A percentile compares a stretch with the other conserved stretches of the same genome.
phyloP scores from a whole-genome alignment of 805 yeast species.

The Yarrowia yakushimensis region DNA sequence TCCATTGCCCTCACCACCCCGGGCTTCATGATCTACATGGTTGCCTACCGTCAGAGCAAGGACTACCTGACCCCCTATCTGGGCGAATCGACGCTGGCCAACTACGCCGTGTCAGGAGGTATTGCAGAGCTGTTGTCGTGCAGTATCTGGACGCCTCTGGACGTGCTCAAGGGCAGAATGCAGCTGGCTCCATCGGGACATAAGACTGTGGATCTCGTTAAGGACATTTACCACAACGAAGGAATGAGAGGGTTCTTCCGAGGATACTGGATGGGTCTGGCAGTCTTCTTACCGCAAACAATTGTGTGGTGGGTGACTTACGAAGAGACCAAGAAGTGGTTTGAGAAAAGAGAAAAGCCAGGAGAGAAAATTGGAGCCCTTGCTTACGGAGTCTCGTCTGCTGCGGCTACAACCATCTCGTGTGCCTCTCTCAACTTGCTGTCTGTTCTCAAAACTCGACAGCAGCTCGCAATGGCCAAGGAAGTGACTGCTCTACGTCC shows the following conservation, averaged over 20 bases:
- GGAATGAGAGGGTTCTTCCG: conserved; percentile 78
- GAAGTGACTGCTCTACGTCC: conserved; percentile 22
- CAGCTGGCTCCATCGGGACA: conserved; percentile 35
- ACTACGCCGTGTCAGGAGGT: conserved; percentile 38
- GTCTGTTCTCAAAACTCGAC: conserved; percentile 16
- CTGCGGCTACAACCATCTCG: conserved; percentile 1
- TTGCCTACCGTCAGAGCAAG: conserved; percentile 40
- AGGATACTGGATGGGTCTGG: conserved; percentile 55
- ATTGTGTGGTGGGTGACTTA: conserved; percentile 43
- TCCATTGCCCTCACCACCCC: conserved; percentile 40
- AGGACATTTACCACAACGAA: conserved; percentile 50
- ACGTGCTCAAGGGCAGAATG: conserved; percentile 42
- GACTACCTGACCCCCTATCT: conserved; percentile 35
- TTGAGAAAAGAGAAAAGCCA: neutral
- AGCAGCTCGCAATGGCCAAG: conserved; percentile 6
- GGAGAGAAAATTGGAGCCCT: conserved; percentile 5
- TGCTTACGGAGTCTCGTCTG: conserved; percentile 14
- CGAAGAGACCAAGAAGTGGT: conserved; percentile 12
- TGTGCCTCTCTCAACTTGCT: conserved; percentile 8
- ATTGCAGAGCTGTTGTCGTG: conserved; percentile 40
- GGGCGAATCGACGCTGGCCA: conserved; percentile 36
- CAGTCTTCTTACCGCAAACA: conserved; percentile 44
- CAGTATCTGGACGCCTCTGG: conserved; percentile 42
- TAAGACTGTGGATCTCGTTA: conserved; percentile 29
- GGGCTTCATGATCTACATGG: conserved; percentile 40